Evolutionary conservation across 2,329 filamentous ascomycete genomes (phyloP).

Genomic region (Diaporthe eres): DNA sequence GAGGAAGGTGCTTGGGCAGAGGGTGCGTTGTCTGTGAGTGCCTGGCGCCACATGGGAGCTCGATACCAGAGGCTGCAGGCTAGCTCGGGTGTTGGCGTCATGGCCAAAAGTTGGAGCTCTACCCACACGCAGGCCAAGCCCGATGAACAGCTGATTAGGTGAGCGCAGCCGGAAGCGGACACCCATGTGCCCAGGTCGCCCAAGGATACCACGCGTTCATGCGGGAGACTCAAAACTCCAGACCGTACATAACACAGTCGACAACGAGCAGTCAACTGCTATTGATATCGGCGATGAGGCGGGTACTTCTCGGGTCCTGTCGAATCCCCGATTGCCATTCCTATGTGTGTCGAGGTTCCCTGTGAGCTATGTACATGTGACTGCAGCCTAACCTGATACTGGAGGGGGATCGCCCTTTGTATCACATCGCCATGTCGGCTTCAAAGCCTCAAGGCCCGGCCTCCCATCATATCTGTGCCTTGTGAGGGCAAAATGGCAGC

Average conservation of each 20-base stretch:
- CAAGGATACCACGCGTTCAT: background rate
- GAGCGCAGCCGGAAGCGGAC: background rate
- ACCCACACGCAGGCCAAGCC: background rate
- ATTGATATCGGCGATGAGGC: background rate
- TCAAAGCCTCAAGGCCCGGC: background rate
- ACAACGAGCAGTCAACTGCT: background rate
- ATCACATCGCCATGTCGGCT: background rate
- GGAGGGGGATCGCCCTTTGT: too few relatives aligned
- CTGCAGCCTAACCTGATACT: background rate
- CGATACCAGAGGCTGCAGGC: background rate
- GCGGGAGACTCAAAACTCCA: background rate
- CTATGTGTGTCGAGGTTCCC: background rate
- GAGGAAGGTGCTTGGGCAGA: background rate
- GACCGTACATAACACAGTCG: background rate
- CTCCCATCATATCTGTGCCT: too few relatives aligned
- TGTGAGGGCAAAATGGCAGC: background rate
- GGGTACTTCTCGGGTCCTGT: too few relatives aligned
- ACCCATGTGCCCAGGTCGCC: background rate
- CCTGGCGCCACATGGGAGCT: background rate
- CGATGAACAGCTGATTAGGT: background rate
- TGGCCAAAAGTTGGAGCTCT: background rate
- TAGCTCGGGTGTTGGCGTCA: conserved; percentile 19
- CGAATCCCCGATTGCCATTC: too few relatives aligned
- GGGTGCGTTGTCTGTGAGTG: background rate
- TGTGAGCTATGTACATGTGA: background rate